Evolutionary conservation across 257 asterid genomes (phyloP).

Genomic region (Linaria vulgaris): DNA sequence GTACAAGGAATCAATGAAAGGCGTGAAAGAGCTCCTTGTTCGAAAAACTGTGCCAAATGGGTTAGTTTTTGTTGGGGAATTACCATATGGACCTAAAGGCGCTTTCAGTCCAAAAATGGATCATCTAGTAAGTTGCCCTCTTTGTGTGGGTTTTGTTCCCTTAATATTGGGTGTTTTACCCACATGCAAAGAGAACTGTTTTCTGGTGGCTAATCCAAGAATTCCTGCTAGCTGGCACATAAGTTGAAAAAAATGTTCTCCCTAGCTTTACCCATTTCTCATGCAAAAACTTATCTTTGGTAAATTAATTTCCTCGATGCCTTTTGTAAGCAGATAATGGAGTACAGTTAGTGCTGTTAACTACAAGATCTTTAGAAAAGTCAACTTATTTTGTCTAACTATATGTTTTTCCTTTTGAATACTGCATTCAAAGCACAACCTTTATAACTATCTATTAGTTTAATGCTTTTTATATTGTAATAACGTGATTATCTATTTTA

Average conservation of each 20-base stretch:
- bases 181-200: conserved; percentile 1
- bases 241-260: neutral
- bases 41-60: conserved; percentile 78
- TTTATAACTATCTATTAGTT: neutral
- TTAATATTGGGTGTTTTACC: conserved; percentile 11
- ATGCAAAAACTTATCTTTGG: conserved; percentile 1
- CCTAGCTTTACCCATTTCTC: conserved; percentile 14
- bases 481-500: neutral
- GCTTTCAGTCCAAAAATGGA: conserved; percentile 95
- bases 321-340: neutral
- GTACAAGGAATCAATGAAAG: conserved; percentile 85
- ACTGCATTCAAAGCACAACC: conserved; percentile 13
- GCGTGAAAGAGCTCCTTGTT: conserved; percentile 83
- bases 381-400: neutral
- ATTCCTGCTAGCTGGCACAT: neutral
- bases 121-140: conserved; percentile 69
- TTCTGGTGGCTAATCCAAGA: conserved; percentile 7
- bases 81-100: conserved; percentile 75
- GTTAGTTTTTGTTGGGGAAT: conserved; percentile 88
- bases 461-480: conserved; percentile 5
- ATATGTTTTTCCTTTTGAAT: conserved; percentile 12
- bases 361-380: neutral
- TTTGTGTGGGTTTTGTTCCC: conserved; percentile 23
- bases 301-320: conserved; percentile 9
- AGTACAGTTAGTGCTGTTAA: conserved; percentile 1